A percentile compares a stretch with the other conserved stretches of the same genome.
These are phyloP conservation scores for Canavalia ensiformis DNA, from an alignment of 306 rosid genomes.

Conservation along the genomic window DNA sequence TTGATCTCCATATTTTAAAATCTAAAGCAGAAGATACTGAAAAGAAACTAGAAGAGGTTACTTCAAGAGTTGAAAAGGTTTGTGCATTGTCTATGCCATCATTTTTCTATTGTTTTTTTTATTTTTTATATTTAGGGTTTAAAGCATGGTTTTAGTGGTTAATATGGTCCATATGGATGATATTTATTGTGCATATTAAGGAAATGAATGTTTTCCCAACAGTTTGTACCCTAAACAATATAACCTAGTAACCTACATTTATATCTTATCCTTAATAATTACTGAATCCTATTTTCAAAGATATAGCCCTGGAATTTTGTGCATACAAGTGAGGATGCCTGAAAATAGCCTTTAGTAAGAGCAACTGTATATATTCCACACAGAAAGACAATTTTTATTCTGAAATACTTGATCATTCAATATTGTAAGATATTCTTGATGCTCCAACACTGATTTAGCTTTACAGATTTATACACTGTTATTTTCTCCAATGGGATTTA, in stretches of 20 bases:
- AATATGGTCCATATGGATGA: slow-evolving; percentile 5
- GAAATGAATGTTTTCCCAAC: slow-evolving; percentile 31
- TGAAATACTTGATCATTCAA: slow-evolving; percentile 32
- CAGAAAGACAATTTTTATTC: neutral
- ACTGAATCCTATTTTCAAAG: slow-evolving; percentile 14
- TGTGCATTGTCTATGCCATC: slow-evolving; percentile 23
- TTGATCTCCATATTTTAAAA: slow-evolving; percentile 74
- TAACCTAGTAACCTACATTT: slow-evolving; percentile 6
- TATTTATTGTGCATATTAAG: neutral
- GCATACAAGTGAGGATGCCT: slow-evolving; percentile 8
- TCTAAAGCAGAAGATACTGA: slow-evolving; percentile 72
- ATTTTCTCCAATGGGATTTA: slow-evolving; percentile 15
- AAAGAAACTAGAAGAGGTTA: slow-evolving; percentile 56
- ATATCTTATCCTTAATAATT: slow-evolving; percentile 5
- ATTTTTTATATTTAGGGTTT: slow-evolving; percentile 7
- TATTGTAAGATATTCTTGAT: slow-evolving; percentile 22
- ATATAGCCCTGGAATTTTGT: slow-evolving; percentile 9
- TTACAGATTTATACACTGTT: slow-evolving; percentile 6
- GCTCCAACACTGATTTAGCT: slow-evolving; percentile 27
- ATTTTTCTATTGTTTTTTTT: neutral
- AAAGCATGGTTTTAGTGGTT: slow-evolving; percentile 20
- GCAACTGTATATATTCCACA: slow-evolving; percentile 14
- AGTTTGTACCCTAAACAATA: slow-evolving; percentile 30
- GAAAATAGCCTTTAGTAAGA: slow-evolving; percentile 8
- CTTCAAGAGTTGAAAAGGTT: slow-evolving; percentile 76